phyloP scores from a whole-genome alignment of 2,329 filamentous ascomycete genomes.

The Claviceps purpurea region DNA sequence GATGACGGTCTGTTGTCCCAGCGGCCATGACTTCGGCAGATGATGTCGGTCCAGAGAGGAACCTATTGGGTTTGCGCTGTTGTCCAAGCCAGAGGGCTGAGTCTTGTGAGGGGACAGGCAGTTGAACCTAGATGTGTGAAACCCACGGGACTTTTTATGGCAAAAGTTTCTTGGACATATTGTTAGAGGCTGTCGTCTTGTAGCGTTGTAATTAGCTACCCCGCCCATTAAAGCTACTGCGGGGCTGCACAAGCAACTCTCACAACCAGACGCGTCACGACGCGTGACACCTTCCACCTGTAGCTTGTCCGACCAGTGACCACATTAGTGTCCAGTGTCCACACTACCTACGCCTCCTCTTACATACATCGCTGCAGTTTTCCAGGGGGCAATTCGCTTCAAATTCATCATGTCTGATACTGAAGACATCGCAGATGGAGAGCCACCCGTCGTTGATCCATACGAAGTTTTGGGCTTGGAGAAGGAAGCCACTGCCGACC shows the following conservation, averaged over 20 bases:
- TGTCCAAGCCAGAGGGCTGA: not conserved
- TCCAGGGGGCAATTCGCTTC: not conserved
- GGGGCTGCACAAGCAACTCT: not conserved
- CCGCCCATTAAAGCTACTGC: slow-evolving; percentile 3
- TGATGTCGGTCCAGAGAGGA: not conserved
- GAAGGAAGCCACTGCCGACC: slow-evolving; percentile 55
- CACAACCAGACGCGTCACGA: slow-evolving; percentile 6
- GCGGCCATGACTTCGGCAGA: slow-evolving; percentile 10
- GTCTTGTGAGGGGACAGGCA: not conserved
- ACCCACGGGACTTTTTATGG: not conserved
- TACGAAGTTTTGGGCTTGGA: slow-evolving; percentile 68
- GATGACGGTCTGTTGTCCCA: slow-evolving; percentile 14
- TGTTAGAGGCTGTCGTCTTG: not conserved
- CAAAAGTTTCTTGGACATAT: not conserved
- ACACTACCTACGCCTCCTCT: not conserved
- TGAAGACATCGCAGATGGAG: slow-evolving; percentile 40
- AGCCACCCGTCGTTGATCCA: slow-evolving; percentile 55
- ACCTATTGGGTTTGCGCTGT: not conserved
- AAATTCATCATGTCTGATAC: slow-evolving; percentile 27
- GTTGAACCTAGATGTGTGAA: not conserved
- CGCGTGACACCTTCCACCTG: slow-evolving; percentile 8
- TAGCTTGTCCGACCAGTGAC: not conserved
- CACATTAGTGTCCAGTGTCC: not conserved
- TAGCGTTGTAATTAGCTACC: not conserved
- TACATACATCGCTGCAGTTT: not conserved